These are phyloP conservation scores for Pythium brassicae DNA, from an alignment of 352 stramenopile genomes.

Conservation along the genomic window DNA sequence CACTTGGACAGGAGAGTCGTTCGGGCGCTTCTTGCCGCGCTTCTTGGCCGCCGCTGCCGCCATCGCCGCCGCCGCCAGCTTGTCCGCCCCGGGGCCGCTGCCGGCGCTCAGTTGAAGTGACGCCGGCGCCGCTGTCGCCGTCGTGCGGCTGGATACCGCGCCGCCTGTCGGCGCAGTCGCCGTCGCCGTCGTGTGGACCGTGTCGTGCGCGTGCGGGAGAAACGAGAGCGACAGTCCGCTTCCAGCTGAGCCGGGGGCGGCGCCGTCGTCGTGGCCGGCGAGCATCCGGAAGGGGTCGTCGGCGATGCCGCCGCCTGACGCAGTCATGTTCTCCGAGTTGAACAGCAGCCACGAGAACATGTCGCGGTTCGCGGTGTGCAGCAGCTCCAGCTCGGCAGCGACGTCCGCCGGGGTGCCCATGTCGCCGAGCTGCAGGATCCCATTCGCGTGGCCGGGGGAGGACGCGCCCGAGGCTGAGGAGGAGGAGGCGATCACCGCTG, in stretches of 20 bases:
- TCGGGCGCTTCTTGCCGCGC: slow-evolving; percentile 52
- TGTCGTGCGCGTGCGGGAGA: slow-evolving; percentile 15
- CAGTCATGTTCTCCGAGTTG: slow-evolving; percentile 83
- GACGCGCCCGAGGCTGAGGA: background rate
- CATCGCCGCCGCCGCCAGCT: slow-evolving; percentile 4
- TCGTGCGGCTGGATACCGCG: slow-evolving; percentile 10
- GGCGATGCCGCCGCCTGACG: slow-evolving; percentile 21
- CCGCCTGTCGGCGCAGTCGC: slow-evolving; percentile 3
- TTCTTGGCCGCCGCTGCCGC: slow-evolving; percentile 22
- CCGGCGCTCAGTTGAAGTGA: slow-evolving; percentile 11
- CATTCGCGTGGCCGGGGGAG: background rate
- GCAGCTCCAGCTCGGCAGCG: slow-evolving; percentile 56
- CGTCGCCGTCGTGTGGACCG: background rate
- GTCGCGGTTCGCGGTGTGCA: slow-evolving; percentile 66
- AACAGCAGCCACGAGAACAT: slow-evolving; percentile 86
- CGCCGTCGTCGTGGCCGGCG: slow-evolving; percentile 19
- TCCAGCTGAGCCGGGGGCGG: background rate
- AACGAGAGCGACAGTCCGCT: slow-evolving; percentile 32
- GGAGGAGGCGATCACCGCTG: background rate
- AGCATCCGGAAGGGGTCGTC: slow-evolving; percentile 75
- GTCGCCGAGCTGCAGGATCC: slow-evolving; percentile 15
- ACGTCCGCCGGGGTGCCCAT: slow-evolving; percentile 26
- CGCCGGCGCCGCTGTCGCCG: slow-evolving; percentile 10
- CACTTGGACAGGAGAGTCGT: slow-evolving; percentile 25
- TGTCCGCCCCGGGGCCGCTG: slow-evolving; percentile 4